A percentile compares a stretch with the other conserved stretches of the same genome.
Evolutionary conservation across 2,329 filamentous ascomycete genomes (phyloP).

Genomic region (Fusarium pseudograminearum): DNA sequence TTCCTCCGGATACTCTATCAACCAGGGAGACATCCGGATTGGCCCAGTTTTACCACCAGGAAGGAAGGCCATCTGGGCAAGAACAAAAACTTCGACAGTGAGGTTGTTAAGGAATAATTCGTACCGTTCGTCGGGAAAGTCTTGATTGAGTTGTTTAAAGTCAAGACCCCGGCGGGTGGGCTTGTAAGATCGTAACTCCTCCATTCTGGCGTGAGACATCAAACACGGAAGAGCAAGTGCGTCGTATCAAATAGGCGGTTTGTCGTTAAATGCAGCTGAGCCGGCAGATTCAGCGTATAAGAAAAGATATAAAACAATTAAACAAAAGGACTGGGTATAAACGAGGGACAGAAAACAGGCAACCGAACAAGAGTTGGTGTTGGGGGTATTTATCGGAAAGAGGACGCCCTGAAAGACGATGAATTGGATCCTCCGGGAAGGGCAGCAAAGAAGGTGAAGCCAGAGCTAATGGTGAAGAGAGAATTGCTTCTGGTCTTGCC

Average conservation of each 20-base stretch:
- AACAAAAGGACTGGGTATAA: slow-evolving; percentile 23
- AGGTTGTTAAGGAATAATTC: slow-evolving; percentile 42
- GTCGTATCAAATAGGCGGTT: background rate
- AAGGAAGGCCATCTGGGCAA: slow-evolving; percentile 42
- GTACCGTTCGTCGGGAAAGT: slow-evolving; percentile 40
- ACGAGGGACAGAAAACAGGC: slow-evolving; percentile 32
- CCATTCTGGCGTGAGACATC: slow-evolving; percentile 25
- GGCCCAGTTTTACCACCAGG: slow-evolving; percentile 1
- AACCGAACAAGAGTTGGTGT: slow-evolving; percentile 5
- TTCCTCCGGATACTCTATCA: slow-evolving; percentile 31
- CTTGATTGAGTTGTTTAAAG: slow-evolving; percentile 25
- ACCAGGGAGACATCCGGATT: slow-evolving; percentile 43
- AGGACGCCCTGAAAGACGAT: slow-evolving; percentile 45
- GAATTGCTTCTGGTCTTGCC: slow-evolving; percentile 44
- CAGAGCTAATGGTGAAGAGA: slow-evolving; percentile 47
- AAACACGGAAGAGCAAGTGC: background rate
- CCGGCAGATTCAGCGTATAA: slow-evolving; percentile 5
- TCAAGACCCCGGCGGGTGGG: slow-evolving; percentile 35
- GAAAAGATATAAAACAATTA: background rate
- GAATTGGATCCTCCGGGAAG: slow-evolving; percentile 41
- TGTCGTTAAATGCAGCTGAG: background rate
- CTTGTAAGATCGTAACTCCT: slow-evolving; percentile 26
- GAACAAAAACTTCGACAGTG: slow-evolving; percentile 39
- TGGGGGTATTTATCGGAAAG: slow-evolving; percentile 42
- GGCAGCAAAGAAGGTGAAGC: slow-evolving; percentile 47